Evolutionary conservation across 2,329 filamentous ascomycete species (phyloP), one percentile per base, ranked within the genome.

Genomic region (Venturia pyrina): DNA sequence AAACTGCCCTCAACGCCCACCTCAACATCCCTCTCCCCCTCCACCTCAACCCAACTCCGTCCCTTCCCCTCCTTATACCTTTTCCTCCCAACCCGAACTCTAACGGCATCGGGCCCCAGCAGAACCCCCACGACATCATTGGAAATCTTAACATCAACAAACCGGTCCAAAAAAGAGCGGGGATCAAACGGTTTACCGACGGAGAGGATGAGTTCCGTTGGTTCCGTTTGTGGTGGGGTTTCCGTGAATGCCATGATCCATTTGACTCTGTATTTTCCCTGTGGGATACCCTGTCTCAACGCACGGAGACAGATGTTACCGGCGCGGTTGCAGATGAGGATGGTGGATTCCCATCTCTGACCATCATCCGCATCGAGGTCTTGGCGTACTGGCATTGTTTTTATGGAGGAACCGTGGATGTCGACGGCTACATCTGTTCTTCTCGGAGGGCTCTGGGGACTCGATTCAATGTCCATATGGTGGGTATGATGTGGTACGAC

Each of bases 311-410:
- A 77, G 7, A 76, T 67, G 44, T 76, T 74, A 10, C 73, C 70
- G 0, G 72, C 70, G 8, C 64, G 48, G 8, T 73, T 57, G 68
- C 75, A 77, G 21, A 75, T 75, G 53, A 74, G 73, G 2, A 77
- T 74, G 0, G 72, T 71, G 8, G 74, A 72, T 68, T 77, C 75
- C 65, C 76, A 70, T 43, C 73, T 67, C 7, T 71, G 66, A 1
- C 75, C 75, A 32, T 77, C 75, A 32, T 77, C 75, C 32, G 71
- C 70, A 50, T 77, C 75, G 0, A 77, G 69, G 41, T 77, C 75
- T 15, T 73, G 69, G 2, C 74, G 72, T 1, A 77, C 73, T 5
- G 75, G 75, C 41, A 72, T 74, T 5, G 76, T 69, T 24, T 71
- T 71, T n/a, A 70, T 71, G 3, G 73, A 41, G 3, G 68, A 68